Evolutionary conservation across 2,329 filamentous ascomycete genomes (phyloP).

Genomic region (Hypoxylon rubiginosum): DNA sequence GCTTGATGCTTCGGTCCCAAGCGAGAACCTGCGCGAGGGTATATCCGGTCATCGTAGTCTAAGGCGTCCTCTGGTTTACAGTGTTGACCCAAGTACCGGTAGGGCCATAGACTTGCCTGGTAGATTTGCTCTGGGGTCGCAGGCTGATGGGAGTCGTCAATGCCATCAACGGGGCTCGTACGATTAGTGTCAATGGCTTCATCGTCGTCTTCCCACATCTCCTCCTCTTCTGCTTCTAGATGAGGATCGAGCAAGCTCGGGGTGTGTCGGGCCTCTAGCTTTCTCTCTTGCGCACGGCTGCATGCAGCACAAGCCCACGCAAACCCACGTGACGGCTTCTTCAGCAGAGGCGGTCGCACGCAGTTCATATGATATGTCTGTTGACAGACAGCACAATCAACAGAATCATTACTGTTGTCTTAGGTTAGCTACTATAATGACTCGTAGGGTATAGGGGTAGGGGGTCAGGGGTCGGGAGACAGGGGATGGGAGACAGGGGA

Average conservation of each 20-base stretch:
- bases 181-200: conserved; percentile 72
- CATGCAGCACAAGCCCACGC: conserved; percentile 98
- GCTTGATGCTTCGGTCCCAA: conserved; percentile 94
- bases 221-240: conserved; percentile 75
- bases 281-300: conserved; percentile 94
- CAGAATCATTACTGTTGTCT: conserved; percentile 82
- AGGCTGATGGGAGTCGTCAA: conserved; percentile 67
- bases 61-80: conserved; percentile 95
- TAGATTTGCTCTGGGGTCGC: conserved; percentile 89
- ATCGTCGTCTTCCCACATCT: conserved; percentile 77
- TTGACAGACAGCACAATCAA: conserved; percentile 95
- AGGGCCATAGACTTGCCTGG: conserved; percentile 95
- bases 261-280: conserved; percentile 89
- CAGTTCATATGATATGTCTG: conserved; percentile 99
- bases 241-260: conserved; percentile 79
- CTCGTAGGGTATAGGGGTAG: neutral
- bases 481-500: neutral
- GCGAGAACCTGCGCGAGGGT: conserved; percentile 93
- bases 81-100: conserved; percentile 94
- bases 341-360: conserved; percentile 89
- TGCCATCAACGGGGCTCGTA: conserved; percentile 74
- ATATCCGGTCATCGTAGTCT: conserved; percentile 97
- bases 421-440: conserved; percentile 32
- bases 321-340: conserved; percentile 97
- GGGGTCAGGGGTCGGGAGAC: neutral